Conservation (phyloP, 352 stramenopile genomes). For the Aphanomyces invadans region DNA sequence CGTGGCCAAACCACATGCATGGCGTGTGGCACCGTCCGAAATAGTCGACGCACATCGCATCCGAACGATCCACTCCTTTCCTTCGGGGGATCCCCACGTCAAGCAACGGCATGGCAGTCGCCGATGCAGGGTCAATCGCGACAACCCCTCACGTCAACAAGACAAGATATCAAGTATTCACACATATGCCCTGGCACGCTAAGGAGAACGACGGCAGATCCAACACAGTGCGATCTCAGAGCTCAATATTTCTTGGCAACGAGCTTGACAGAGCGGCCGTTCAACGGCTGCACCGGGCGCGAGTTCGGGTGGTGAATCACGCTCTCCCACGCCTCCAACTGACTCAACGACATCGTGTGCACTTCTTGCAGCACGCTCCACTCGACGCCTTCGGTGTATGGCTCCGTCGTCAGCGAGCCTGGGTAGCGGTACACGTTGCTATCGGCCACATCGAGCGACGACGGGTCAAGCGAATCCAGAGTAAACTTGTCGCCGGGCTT, state of each 20-base stretch:
- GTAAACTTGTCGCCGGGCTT: slow-evolving; percentile 12
- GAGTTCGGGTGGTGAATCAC: slow-evolving; percentile 40
- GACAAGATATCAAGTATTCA: no score
- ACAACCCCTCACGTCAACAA: no score
- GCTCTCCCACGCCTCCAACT: slow-evolving; percentile 40
- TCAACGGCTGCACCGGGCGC: slow-evolving; percentile 40
- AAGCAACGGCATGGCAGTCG: no score
- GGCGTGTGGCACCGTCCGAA: no score
- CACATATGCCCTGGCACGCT: no score
- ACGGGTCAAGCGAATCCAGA: neutral
- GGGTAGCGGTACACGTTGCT: slow-evolving; percentile 47
- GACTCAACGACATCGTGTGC: slow-evolving; percentile 38
- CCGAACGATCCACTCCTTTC: no score
- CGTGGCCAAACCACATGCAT: no score
- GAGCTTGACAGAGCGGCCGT: neutral
- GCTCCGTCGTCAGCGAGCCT: slow-evolving; percentile 57
- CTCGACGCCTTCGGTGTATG: slow-evolving; percentile 62
- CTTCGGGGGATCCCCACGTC: no score
- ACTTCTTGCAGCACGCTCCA: slow-evolving; percentile 49
- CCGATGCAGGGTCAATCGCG: no score
- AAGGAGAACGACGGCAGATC: no score
- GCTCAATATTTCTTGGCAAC: neutral
- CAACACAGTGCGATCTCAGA: no score
- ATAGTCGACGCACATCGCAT: no score
- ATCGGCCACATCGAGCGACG: slow-evolving; percentile 14